phyloP scores from a whole-genome alignment of 176 grass and related monocot genomes.

The Calamus simplicifolius region DNA sequence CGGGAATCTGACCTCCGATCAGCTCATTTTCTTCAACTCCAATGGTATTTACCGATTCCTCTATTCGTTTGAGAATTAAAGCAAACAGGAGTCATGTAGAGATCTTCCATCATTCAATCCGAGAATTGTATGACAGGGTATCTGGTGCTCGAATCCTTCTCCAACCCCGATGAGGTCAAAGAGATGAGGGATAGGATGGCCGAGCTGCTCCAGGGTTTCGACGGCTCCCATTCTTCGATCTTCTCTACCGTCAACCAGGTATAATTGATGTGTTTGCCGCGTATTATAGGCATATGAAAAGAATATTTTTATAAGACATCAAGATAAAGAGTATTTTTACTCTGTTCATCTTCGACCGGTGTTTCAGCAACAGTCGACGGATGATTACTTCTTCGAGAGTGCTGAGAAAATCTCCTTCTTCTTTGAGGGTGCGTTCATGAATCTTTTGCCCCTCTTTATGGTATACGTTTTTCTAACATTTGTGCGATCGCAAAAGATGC shows the following conservation, averaged over 20 bases:
- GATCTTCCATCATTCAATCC: too few relatives aligned
- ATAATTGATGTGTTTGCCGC: background rate
- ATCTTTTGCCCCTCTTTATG: background rate
- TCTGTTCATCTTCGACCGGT: slow-evolving; percentile 11
- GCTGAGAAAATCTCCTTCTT: slow-evolving; percentile 95
- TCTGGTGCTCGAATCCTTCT: slow-evolving; percentile 72
- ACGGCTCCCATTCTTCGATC: slow-evolving; percentile 34
- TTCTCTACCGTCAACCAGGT: slow-evolving; percentile 95
- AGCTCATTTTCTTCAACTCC: slow-evolving; percentile 54
- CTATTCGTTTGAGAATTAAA: too few relatives aligned
- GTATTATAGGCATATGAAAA: background rate
- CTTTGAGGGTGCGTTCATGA: slow-evolving; percentile 64
- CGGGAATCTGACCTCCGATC: slow-evolving; percentile 48
- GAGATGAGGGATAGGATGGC: slow-evolving; percentile 70
- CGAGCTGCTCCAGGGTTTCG: slow-evolving; percentile 55
- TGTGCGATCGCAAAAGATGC: too few relatives aligned
- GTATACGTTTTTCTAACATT: too few relatives aligned
- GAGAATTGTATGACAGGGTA: slow-evolving; percentile 36
- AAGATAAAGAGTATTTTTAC: too few relatives aligned
- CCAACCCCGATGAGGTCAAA: slow-evolving; percentile 42
- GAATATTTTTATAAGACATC: background rate
- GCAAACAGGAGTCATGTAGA: too few relatives aligned
- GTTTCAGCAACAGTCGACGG: slow-evolving; percentile 57
- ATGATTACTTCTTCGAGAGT: slow-evolving; percentile 81
- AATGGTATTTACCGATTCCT: slow-evolving; percentile 35